phyloP scores from a whole-genome alignment of 2,329 filamentous ascomycete species.

The Shiraia sp. region DNA sequence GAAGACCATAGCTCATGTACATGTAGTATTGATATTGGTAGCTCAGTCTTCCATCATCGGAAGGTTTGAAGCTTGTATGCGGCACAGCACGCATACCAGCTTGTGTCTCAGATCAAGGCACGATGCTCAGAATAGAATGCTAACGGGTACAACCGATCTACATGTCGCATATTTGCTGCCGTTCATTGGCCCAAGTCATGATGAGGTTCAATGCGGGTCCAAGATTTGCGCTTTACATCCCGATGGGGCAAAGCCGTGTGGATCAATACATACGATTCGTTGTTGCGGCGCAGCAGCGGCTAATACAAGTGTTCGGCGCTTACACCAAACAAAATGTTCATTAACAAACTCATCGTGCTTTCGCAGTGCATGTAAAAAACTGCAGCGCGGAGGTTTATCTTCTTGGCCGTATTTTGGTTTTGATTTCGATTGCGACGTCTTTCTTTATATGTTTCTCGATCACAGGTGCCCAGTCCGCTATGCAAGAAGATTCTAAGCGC shows the following conservation, averaged over 20 bases:
- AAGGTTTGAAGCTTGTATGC: neutral
- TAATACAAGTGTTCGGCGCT: neutral
- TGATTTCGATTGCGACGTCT: too few relatives aligned
- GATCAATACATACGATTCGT: constrained; percentile 4
- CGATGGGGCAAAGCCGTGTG: constrained; percentile 1
- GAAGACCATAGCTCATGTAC: neutral
- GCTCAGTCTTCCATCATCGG: too few relatives aligned
- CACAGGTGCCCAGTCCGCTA: too few relatives aligned
- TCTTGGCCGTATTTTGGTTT: too few relatives aligned
- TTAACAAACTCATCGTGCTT: neutral
- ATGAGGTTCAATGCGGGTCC: neutral
- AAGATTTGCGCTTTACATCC: neutral
- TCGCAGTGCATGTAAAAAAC: too few relatives aligned
- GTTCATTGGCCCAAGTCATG: constrained; percentile 1
- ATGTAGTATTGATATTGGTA: too few relatives aligned
- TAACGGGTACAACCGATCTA: neutral
- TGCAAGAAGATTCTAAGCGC: neutral
- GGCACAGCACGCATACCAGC: neutral
- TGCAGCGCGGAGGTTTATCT: too few relatives aligned
- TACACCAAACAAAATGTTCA: neutral
- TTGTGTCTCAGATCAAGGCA: constrained; percentile 1
- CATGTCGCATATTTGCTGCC: neutral
- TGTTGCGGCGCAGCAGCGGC: constrained; percentile 8
- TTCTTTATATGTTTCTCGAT: too few relatives aligned
- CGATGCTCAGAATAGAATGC: neutral